Base-by-base conservation (phyloP, 208 protist genomes). In the Acanthamoeba sp. region DNA sequence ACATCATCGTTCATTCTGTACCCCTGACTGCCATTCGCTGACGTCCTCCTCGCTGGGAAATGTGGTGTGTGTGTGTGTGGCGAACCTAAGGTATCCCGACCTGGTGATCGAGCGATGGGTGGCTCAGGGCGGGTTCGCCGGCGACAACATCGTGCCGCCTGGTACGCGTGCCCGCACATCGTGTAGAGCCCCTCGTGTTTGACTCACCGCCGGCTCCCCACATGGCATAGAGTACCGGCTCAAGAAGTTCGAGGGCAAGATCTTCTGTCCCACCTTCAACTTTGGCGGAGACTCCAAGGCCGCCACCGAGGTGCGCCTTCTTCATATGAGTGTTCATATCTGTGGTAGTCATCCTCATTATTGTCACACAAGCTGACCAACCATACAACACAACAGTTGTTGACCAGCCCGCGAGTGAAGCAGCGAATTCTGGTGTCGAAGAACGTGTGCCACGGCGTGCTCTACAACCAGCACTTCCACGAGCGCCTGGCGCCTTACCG, bases 371-470 rank as follows among this genome's bases (percentile, higher is more conserved):
- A 27, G 12, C 55, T 62, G 55, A 62, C 55, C 55, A 55, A 6
- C 16, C 48, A 55, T 16, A 16, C 48, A 16, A 16, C 16, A 20
- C 48, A 55, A 36, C 62, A 71, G 62, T 27, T 85, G 42, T 22
- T 85, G 42, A 85, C 29, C 9, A 59, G 6, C 10, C 42, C 38
- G 76, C 76, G 76, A 3, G 76, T 85, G 36, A 20, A 55, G 36
- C 10, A 85, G 40, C 76, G 76, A 1, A 3, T 85, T 2, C 45
- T 85, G 40, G 76, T 85, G n/a, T 85, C 76, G 22, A 85, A 85
- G 76, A 85, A 85, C 76, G 76, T 85, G 38, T 85, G 76, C 45
- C 76, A 85, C 42, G 76, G 76, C 9, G 76, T 85, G 76, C 40
- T 85, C 36, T 85, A 85, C 76, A 36, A 45, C 24, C 22, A 10